Evolutionary conservation across 129 eudicot species (phyloP).

Genomic region (Centrapalus pauciflorus): DNA sequence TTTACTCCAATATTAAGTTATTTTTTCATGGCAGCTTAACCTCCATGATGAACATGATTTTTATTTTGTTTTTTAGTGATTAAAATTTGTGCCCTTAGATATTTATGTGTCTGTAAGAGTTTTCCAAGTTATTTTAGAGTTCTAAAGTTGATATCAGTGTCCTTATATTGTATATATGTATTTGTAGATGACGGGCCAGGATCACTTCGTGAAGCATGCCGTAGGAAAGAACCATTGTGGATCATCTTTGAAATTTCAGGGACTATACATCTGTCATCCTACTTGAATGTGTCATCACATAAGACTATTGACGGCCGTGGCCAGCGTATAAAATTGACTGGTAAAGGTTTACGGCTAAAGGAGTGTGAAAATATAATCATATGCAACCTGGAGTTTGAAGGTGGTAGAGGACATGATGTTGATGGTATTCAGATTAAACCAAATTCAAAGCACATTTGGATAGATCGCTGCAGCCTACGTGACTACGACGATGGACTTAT

Average conservation of each 20-base stretch:
- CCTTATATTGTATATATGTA: constrained; percentile 2
- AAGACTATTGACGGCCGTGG: constrained; percentile 95
- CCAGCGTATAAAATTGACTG: constrained; percentile 56
- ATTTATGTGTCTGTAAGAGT: not conserved
- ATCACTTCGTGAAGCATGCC: constrained; percentile 86
- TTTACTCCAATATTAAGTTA: not conserved
- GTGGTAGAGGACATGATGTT: constrained; percentile 91
- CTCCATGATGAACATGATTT: constrained; percentile 4
- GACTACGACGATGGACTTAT: constrained; percentile 95
- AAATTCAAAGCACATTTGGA: constrained; percentile 84
- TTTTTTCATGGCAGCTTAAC: not conserved
- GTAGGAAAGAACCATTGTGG: constrained; percentile 79
- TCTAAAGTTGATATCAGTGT: not conserved
- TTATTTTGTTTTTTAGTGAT: not conserved
- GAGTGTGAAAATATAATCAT: constrained; percentile 84
- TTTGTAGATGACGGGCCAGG: constrained; percentile 93
- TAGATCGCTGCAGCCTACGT: constrained; percentile 79
- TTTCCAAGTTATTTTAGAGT: not conserved
- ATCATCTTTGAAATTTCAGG: constrained; percentile 77
- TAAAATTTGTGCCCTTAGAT: not conserved
- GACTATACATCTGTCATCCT: constrained; percentile 64
- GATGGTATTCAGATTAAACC: constrained; percentile 97
- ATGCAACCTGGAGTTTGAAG: constrained; percentile 82
- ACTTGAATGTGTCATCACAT: constrained; percentile 69
- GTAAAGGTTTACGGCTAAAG: constrained; percentile 81